Evolutionary conservation across 2,329 filamentous ascomycete genomes (phyloP), one percentile per base, ranked within the genome.

Genomic region (Fusarium sp.): DNA sequence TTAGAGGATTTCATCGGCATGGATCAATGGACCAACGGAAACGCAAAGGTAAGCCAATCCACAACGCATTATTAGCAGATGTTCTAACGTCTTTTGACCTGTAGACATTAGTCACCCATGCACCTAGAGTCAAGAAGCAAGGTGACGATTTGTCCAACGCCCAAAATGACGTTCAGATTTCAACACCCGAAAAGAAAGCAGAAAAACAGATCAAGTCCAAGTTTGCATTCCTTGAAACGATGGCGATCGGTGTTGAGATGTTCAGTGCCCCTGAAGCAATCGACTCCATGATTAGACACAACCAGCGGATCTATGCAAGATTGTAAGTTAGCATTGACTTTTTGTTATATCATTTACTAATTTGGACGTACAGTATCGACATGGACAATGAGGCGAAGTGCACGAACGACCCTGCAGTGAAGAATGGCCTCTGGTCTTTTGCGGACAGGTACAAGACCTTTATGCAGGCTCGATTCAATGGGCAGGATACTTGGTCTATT

Each of bases 391-490:
- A 56, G 1, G 58, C 57, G 2, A 63, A 52, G 15, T 67, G 62
- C 16, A 55, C 38, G 50, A 30, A 46, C 2, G 57, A 65, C 1
- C 1, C 15, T 0, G 57, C 62, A 0, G 62, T 62, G 0, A 37
- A 50, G 31, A 65, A 55, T 3, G 10, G 10, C 4, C 8, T 56
- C 1, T 67, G 65, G 65, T 68, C 65, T 3, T 68, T 68, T 4
- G 65, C 65, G 4, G 51, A 45, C 5, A 13, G 13, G 18, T 68
- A 63, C 38, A 44, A 53, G n/a, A 23, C 12, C 2, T 67, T 50
- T 20, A 64, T 64, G 46, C 3, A 23, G 3, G 13, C 16, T 9
- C 20, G 64, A 3, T 65, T 67, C n/a, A 13, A 38, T 3, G 63
- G 63, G 7, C 6, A 30, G 4, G 20, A 37, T 7, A 0, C 46